Base-by-base conservation (phyloP, 2,329 filamentous ascomycete species). In the Aspergillus persii region DNA sequence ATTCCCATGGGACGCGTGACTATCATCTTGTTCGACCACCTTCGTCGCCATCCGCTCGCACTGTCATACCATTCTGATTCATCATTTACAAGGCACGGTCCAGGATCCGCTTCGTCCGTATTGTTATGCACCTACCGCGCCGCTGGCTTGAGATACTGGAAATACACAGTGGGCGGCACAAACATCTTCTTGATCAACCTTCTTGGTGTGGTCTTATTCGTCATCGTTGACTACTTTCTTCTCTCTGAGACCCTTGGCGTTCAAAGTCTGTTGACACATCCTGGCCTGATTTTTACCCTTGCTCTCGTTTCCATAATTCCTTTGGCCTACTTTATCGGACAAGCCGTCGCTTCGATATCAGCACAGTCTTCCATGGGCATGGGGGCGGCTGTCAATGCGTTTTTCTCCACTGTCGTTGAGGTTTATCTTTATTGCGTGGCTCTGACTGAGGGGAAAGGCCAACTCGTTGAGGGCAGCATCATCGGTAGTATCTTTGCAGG, bases 131-230 rank as follows among this genome's bases (percentile, higher is more conserved):
- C 95, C 5, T 99, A 99, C 78, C 90, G 96, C 59, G 95, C 95
- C 48, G 94, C 96, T 11, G 95, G 95, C 11, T 83, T 87, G 66
- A 94, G 94, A 75, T 99, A 99, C 80, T 99, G 96, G 94, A 99
- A 99, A 78, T 99, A 99, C 78, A 99, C 95, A 3, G 83, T 99
- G 59, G 95, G 99, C 72, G 96, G 95, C 57, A 99, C 95, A 61
- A 99, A 99, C 77, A 96, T 99, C 72, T 98, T 99, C 79, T 86
- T 99, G 66, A 97, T 99, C 81, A 99, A 99, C 74, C 84, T 99
- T 58, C 91, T 98, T 79, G 89, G 87, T 11, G 86, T 99, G 18
- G 95, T 99, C n/a, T 80, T 91, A 27, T 97, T 99, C 71, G 90
- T 94, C 70, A 96, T 99, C 63, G 86, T 96, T 65, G 95, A 99